Evolutionary conservation across 768 basidiomycete genomes (phyloP).

Genomic region (Kondoa subrosea): DNA sequence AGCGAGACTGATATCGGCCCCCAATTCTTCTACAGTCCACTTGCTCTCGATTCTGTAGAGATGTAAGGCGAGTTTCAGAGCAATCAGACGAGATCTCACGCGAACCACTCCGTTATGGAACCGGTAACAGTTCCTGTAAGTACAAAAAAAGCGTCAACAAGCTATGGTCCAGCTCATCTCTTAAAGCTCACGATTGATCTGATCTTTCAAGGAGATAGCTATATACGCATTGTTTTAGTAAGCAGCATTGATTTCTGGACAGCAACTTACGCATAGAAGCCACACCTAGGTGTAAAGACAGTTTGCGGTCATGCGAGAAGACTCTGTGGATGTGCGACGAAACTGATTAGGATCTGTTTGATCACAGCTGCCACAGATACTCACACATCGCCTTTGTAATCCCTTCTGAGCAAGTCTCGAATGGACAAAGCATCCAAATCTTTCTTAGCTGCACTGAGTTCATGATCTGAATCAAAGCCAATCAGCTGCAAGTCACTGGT

Average conservation of each 20-base stretch:
- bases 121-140: neutral
- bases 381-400: slow-evolving; percentile 17
- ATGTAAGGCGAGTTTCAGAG: neutral
- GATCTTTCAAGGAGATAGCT: neutral
- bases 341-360: too few species aligned
- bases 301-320: neutral
- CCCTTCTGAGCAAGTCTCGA: slow-evolving; percentile 9
- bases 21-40: neutral
- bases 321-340: neutral
- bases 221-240: neutral
- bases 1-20: neutral
- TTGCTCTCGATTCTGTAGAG: neutral
- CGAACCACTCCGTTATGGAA: neutral
- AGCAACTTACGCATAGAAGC: neutral
- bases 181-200: neutral
- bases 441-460: slow-evolving; percentile 11
- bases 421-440: slow-evolving; percentile 7
- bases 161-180: neutral
- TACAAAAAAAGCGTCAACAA: neutral
- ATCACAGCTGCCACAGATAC: neutral
- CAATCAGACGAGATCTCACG: neutral
- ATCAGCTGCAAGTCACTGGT: neutral
- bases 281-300: neutral
- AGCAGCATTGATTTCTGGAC: neutral
- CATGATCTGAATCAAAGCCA: neutral